Evolutionary conservation across 2,329 filamentous ascomycete species (phyloP), one percentile per base, ranked within the genome.

Genomic region (Neonectria coccinea): DNA sequence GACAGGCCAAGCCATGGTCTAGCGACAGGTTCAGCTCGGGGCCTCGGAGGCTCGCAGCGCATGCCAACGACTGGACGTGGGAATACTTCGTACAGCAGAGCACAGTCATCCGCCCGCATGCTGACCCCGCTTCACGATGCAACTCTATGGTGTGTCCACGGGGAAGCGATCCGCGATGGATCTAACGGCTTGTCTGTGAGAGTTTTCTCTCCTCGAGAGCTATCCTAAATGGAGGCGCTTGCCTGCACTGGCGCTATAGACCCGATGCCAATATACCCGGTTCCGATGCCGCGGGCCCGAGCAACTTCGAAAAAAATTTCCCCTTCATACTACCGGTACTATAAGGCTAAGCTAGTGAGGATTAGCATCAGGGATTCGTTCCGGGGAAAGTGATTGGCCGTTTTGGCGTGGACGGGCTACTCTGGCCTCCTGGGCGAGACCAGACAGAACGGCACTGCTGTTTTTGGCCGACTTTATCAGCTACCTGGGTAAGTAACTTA

Each of bases 91-190:
- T 25, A 58, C 36, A 39, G 36, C 36, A 39, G 5, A n/a, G 36
- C 29, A 29, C 29, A 29, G 29, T 29, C 7, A 29, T 8, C 66
- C 59, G 66, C 58, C 62, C 47, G 56, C 61, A 51, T 45, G 44
- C 56, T 59, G 39, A 62, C 69, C 67, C 70, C 69, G 62, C 67
- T 66, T 39, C 20, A 25, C 59, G 42, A 71, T 70, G 69, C 68
- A 71, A 66, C 65, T 16, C 64, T 50, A 48, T 61, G 39, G 48
- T 44, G 48, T 44, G 36, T 53, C 59, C 47, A 56, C 66, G 66
- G 66, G 66, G 68, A 65, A 67, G 61, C 61, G 68, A 63, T 60
- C 68, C 70, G 70, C 62, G 53, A 65, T 55, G 53, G 42, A 59
- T 63, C 70, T 68, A 67, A 67, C 45, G 61, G 42, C 44, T 25